phyloP scores from a whole-genome alignment of 1,284 basidiomycete genomes.

The Pisolithus thermaeus region DNA sequence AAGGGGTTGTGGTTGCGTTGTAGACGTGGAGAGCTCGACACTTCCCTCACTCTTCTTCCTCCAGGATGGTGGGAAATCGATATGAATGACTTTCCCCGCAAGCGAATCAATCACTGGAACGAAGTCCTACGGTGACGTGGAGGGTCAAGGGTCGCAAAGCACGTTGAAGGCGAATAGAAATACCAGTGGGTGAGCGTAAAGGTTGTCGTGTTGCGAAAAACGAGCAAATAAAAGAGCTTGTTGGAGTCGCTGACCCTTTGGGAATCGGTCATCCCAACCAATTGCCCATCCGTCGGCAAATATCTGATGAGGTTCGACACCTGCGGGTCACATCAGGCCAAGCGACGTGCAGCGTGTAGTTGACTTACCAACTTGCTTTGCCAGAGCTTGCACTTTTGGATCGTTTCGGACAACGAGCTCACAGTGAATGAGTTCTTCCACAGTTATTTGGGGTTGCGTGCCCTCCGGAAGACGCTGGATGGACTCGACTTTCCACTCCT shows the following conservation, averaged over 20 bases:
- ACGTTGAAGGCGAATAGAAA: not conserved
- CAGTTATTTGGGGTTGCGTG: slow-evolving; percentile 72
- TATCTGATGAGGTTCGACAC: slow-evolving; percentile 70
- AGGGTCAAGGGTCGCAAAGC: slow-evolving; percentile 9
- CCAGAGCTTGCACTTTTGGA: slow-evolving; percentile 59
- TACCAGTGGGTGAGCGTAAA: slow-evolving; percentile 78
- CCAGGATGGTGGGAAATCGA: slow-evolving; percentile 76
- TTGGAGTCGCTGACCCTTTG: slow-evolving; percentile 58
- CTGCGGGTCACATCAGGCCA: slow-evolving; percentile 30
- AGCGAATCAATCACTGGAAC: slow-evolving; percentile 72
- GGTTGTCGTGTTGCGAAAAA: slow-evolving; percentile 70
- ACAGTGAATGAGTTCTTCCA: slow-evolving; percentile 67
- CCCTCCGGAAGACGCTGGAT: slow-evolving; percentile 60
- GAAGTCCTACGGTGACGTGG: slow-evolving; percentile 55
- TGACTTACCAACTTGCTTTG: slow-evolving; percentile 66
- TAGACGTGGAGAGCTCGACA: slow-evolving; percentile 36
- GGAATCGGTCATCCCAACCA: slow-evolving; percentile 84
- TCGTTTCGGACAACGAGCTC: slow-evolving; percentile 67
- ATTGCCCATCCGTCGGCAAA: slow-evolving; percentile 79
- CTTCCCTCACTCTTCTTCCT: slow-evolving; percentile 37
- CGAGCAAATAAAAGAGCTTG: slow-evolving; percentile 80
- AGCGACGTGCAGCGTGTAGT: not conserved
- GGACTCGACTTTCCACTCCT: slow-evolving; percentile 55
- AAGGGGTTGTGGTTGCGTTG: slow-evolving; percentile 48
- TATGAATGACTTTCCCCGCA: slow-evolving; percentile 66